A percentile compares a stretch with the other conserved stretches of the same genome.
Conservation (phyloP, 2,329 filamentous ascomycete genomes). For the Sphaerulina vaccinii region DNA sequence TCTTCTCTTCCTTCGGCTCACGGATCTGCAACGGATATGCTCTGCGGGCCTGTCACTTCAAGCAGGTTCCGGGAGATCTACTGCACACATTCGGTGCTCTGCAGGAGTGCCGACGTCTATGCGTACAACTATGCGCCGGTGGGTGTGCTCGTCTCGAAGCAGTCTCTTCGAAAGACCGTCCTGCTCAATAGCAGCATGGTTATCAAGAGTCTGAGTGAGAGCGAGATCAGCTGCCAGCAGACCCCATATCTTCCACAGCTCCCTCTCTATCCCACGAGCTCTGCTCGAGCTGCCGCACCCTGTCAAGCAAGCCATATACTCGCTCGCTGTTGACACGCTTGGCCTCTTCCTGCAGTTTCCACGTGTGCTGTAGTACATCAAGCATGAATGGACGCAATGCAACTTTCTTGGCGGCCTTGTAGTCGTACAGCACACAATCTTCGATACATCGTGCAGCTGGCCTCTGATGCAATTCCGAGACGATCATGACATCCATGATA, state of each 20-base stretch:
- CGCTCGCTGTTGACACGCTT: slow-evolving; percentile 52
- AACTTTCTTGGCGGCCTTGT: slow-evolving; percentile 57
- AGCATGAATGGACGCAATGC: slow-evolving; percentile 61
- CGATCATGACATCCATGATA: slow-evolving; percentile 60
- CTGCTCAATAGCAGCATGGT: no score
- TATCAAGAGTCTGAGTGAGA: no score
- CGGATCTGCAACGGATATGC: background rate
- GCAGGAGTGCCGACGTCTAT: slow-evolving; percentile 2
- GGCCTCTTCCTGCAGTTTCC: slow-evolving; percentile 61
- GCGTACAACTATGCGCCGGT: no score
- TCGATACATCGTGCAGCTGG: slow-evolving; percentile 73
- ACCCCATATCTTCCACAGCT: slow-evolving; percentile 58
- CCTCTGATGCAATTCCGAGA: slow-evolving; percentile 73
- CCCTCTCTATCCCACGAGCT: slow-evolving; percentile 70
- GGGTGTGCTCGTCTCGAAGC: no score
- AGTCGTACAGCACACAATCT: slow-evolving; percentile 78
- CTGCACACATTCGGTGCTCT: background rate
- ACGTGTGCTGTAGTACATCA: slow-evolving; percentile 59
- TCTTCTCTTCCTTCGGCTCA: background rate
- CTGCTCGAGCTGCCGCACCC: slow-evolving; percentile 64
- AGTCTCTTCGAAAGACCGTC: no score
- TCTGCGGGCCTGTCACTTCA: background rate
- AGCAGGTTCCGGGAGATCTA: no score
- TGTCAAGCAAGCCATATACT: slow-evolving; percentile 57
- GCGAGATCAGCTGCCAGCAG: slow-evolving; percentile 16